These are phyloP conservation scores for Sporothrix euskadiensis DNA, from an alignment of 2,329 filamentous ascomycete genomes.

Conservation along the genomic window DNA sequence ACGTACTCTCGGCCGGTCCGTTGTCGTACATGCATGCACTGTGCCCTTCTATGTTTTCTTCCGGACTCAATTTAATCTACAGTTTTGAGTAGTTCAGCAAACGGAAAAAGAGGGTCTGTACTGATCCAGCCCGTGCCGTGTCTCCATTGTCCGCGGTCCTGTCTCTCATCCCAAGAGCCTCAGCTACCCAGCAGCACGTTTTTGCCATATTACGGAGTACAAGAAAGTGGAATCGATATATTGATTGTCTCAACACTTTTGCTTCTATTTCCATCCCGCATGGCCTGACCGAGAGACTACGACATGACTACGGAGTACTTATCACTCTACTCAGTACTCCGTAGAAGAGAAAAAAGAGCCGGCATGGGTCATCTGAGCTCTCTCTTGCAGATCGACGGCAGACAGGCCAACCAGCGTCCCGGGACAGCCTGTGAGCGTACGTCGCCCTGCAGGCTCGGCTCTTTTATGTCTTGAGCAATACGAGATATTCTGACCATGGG, in stretches of 20 bases:
- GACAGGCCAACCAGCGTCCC: background rate
- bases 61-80: background rate
- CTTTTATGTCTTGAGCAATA: background rate
- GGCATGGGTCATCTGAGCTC: conserved; percentile 1
- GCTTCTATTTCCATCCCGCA: conserved; percentile 7
- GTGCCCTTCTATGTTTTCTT: background rate
- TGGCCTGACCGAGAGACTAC: background rate
- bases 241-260: background rate
- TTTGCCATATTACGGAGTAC: background rate
- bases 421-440: no score
- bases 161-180: background rate
- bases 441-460: conserved; percentile 1
- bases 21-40: conserved; percentile 15
- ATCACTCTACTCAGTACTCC: no score
- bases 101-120: background rate
- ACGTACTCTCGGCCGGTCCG: background rate
- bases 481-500: background rate
- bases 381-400: background rate
- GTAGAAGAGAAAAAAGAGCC: background rate
- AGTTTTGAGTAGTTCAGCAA: background rate
- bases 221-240: no score
- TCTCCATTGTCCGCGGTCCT: background rate
- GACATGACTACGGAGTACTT: background rate
- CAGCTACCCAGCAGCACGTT: background rate
- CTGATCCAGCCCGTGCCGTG: background rate